These are phyloP conservation scores for Fusarium robinianum DNA, from an alignment of 2,329 filamentous ascomycete species.

Conservation along the genomic window DNA sequence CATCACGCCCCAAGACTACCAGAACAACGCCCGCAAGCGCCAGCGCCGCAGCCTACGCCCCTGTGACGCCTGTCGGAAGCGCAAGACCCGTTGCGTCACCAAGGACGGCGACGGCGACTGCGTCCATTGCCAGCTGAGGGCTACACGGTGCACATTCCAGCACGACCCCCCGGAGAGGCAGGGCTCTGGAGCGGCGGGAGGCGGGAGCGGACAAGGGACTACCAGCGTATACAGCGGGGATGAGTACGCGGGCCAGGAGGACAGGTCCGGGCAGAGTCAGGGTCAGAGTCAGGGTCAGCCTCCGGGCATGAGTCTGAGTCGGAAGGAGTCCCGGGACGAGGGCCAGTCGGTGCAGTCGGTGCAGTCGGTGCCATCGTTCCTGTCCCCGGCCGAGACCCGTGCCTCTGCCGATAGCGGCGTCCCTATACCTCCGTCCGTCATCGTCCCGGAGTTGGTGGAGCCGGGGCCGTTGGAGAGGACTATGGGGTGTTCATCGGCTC, in stretches of 20 bases:
- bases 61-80: constrained; percentile 42
- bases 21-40: constrained; percentile 37
- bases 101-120: constrained; percentile 37
- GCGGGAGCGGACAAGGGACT: constrained; percentile 14
- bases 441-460: constrained; percentile 18
- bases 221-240: constrained; percentile 24
- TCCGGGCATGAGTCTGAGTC: constrained; percentile 15
- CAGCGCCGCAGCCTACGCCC: constrained; percentile 38
- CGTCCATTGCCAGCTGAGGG: constrained; percentile 37
- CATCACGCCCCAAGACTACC: constrained; percentile 40
- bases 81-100: constrained; percentile 42
- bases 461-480: constrained; percentile 28
- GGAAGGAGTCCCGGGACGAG: constrained; percentile 35
- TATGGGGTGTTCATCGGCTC: constrained; percentile 31
- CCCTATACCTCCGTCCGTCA: constrained; percentile 22
- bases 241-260: constrained; percentile 21
- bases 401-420: constrained; percentile 32
- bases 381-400: constrained; percentile 34
- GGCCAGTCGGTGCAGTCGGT: constrained; percentile 29
- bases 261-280: constrained; percentile 7
- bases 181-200: constrained; percentile 24
- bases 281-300: constrained; percentile 1
- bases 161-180: constrained; percentile 38
- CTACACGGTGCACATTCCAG: constrained; percentile 38
- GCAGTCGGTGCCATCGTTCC: constrained; percentile 31